Base-by-base conservation (phyloP, 2,329 filamentous ascomycete species). In the Alternaria sp. region DNA sequence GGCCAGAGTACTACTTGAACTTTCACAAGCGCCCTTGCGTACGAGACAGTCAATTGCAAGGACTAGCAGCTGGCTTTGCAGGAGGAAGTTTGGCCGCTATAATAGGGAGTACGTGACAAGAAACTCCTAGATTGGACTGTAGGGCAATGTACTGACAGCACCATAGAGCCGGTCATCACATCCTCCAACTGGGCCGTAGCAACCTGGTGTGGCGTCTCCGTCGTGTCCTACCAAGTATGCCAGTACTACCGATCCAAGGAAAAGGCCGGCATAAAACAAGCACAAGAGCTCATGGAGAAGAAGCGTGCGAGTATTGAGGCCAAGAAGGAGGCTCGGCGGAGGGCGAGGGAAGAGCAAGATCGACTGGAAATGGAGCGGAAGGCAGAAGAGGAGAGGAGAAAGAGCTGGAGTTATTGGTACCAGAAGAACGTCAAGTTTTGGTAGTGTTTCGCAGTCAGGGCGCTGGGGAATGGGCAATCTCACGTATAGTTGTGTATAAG, bases 121-220 rank as follows among this genome's bases (percentile, higher is more conserved):
- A 10, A 9, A 12, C 7, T 6, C 9, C 13, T 36, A 17, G 3
- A 36, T 11, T n/a, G n/a, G 1, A 52, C 8, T 36, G 1, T 19
- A n/a, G 49, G 12, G 23, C n/a, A n/a, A 25, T n/a, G 19, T 32
- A 51, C 66, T 71, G 64, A 73, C 61, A 50, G 13, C 13, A 23
- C n/a, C 77, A 52, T 69, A 87, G 88, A 86, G 45, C 85, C 86
- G 17, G 81, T 93, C 64, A 86, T 86, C 59, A 88, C 87, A 73
- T 88, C 92, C 1, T 90, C 91, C 36, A 96, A 96, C 74, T 97
- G 92, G 91, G 93, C 93, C 0, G 93, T 96, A 6, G 92, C 89
- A 7, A 85, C 88, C 36, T 97, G 96, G 78, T 84, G 90, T 23
- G 77, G 91, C 19, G 87, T 87, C 7, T 90, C 91, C n/a, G 83